These are phyloP conservation scores for Cantharellus cinnabarinus DNA, from an alignment of 768 basidiomycete genomes.

Conservation along the genomic window DNA sequence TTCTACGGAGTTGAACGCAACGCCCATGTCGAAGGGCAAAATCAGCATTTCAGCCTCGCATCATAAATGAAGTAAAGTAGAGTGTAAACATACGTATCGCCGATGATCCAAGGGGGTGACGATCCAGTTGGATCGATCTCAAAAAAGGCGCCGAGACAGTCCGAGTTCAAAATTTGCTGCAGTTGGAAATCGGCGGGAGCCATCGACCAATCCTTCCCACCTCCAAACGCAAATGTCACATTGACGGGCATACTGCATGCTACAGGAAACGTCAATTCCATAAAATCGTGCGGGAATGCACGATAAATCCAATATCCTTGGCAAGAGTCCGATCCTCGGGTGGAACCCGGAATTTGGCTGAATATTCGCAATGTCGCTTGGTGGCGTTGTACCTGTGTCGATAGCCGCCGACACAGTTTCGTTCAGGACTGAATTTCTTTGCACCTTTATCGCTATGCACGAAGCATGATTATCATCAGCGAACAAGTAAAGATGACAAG, in stretches of 20 bases:
- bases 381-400: conserved; percentile 76
- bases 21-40: too few species aligned
- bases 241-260: conserved; percentile 53
- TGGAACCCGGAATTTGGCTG: conserved; percentile 50
- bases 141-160: conserved; percentile 79
- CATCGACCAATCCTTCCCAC: conserved; percentile 47
- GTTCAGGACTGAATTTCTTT: conserved; percentile 30
- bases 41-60: too few species aligned
- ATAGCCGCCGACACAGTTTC: conserved; percentile 49
- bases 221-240: conserved; percentile 54
- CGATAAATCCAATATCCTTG: conserved; percentile 66
- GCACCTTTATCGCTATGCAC: conserved; percentile 30
- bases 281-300: neutral
- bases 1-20: conserved; percentile 21
- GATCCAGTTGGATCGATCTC: conserved; percentile 25
- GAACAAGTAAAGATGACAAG: too few species aligned
- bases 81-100: conserved; percentile 55
- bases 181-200: conserved; percentile 61
- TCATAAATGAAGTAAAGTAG: too few species aligned
- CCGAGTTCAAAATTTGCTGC: conserved; percentile 21
- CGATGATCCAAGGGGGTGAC: conserved; percentile 62
- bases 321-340: conserved; percentile 40
- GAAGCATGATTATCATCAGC: too few species aligned
- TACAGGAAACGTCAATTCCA: conserved; percentile 15
- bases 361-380: conserved; percentile 42